Percentiles rank a stretch among this genome's conserved stretches.
phyloP scores from a whole-genome alignment of 2,329 filamentous ascomycete species.

The Zopfia rhizophila region DNA sequence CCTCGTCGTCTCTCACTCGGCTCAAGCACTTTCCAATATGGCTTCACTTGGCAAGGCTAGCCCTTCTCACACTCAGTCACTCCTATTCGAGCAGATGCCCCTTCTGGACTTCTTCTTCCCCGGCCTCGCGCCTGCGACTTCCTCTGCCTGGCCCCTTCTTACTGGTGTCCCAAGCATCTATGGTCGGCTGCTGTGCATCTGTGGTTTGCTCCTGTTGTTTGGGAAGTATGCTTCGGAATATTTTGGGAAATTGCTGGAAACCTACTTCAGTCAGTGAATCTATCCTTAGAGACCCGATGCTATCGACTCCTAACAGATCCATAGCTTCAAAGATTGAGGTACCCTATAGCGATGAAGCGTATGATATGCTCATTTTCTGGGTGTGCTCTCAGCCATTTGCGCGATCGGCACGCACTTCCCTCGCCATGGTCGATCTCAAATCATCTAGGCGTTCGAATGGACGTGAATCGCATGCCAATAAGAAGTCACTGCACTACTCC shows the following conservation, averaged over 20 bases:
- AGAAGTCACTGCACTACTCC: slow-evolving; percentile 25
- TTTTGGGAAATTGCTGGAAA: slow-evolving; percentile 18
- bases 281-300: neutral
- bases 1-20: too few relatives aligned
- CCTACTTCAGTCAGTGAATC: slow-evolving; percentile 23
- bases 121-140: slow-evolving; percentile 18
- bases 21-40: slow-evolving; percentile 18
- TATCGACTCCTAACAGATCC: slow-evolving; percentile 11
- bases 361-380: slow-evolving; percentile 22
- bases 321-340: slow-evolving; percentile 23
- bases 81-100: slow-evolving; percentile 18
- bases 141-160: slow-evolving; percentile 15
- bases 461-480: slow-evolving; percentile 17
- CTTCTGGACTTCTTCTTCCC: slow-evolving; percentile 21
- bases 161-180: slow-evolving; percentile 19
- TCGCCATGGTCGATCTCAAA: slow-evolving; percentile 22
- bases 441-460: too few relatives aligned
- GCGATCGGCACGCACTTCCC: slow-evolving; percentile 19
- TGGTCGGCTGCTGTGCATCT: slow-evolving; percentile 14
- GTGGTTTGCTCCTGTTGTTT: slow-evolving; percentile 23
- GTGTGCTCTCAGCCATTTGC: slow-evolving; percentile 17
- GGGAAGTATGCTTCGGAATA: slow-evolving; percentile 20
- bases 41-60: slow-evolving; percentile 16
- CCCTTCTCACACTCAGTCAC: slow-evolving; percentile 13
- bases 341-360: slow-evolving; percentile 23